These are phyloP conservation scores for Zea luxurians DNA, from an alignment of 176 grass and related monocot species.

Conservation along the genomic window DNA sequence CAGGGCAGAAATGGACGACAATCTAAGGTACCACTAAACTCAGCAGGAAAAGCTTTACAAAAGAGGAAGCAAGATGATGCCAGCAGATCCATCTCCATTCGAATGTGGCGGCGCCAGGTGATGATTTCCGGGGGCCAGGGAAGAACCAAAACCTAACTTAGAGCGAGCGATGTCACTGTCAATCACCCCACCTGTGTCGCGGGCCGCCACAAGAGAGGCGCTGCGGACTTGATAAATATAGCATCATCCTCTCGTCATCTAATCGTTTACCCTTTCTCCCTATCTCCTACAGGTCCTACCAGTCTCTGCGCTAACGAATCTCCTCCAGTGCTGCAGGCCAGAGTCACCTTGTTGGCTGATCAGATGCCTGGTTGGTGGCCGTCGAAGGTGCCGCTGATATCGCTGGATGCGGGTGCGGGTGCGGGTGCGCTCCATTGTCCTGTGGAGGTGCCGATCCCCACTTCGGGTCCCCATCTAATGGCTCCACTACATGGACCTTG, in stretches of 20 bases:
- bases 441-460: constrained; percentile 71
- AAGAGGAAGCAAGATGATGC: constrained; percentile 21
- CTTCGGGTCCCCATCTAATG: constrained; percentile 70
- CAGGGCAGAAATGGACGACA: constrained; percentile 29
- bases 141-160: constrained; percentile 42
- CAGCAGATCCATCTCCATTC: constrained; percentile 1
- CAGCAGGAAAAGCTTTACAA: constrained; percentile 62
- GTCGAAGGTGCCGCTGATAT: constrained; percentile 52
- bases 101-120: neutral
- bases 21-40: constrained; percentile 45
- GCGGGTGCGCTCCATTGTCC: constrained; percentile 75
- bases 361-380: constrained; percentile 65
- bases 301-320: constrained; percentile 41
- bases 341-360: constrained; percentile 70
- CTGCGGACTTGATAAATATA: constrained; percentile 46
- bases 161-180: constrained; percentile 26
- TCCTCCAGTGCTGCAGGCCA: neutral
- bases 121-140: constrained; percentile 14
- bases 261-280: constrained; percentile 57
- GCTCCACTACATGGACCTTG: constrained; percentile 87
- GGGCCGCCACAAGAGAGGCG: constrained; percentile 21
- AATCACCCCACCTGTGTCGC: constrained; percentile 41
- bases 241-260: constrained; percentile 37
- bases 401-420: constrained; percentile 56
- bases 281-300: constrained; percentile 60